A percentile compares a stretch with the other conserved stretches of the same genome.
These are phyloP conservation scores for Trichaptum fuscoviolaceum DNA, from an alignment of 768 basidiomycete genomes.

Conservation along the genomic window DNA sequence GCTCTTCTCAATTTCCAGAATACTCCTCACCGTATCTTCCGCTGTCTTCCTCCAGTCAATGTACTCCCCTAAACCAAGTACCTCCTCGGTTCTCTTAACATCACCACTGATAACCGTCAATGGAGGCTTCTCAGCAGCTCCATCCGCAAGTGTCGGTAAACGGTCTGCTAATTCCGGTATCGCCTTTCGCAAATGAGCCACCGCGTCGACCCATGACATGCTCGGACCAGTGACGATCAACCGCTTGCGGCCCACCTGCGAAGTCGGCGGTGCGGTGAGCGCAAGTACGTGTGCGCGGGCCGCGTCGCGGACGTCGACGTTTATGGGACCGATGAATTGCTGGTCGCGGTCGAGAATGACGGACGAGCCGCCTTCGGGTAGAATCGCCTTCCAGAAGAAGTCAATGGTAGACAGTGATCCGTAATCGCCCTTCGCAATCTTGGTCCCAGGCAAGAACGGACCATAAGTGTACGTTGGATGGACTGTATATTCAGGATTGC, in stretches of 20 bases:
- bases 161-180: constrained; percentile 21
- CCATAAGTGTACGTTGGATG: constrained; percentile 35
- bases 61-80: background rate
- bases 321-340: constrained; percentile 11
- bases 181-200: constrained; percentile 15
- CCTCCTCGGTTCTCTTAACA: background rate
- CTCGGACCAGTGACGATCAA: constrained; percentile 20
- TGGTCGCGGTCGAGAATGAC: constrained; percentile 19
- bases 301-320: constrained; percentile 30
- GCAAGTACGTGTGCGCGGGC: constrained; percentile 30
- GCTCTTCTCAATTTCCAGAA: background rate
- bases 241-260: constrained; percentile 15
- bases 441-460: constrained; percentile 26
- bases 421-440: constrained; percentile 21
- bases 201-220: constrained; percentile 23
- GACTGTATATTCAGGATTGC: constrained; percentile 21
- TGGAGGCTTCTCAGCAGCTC: background rate
- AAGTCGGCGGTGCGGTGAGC: constrained; percentile 14
- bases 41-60: constrained; percentile 2
- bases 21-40: background rate
- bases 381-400: constrained; percentile 26
- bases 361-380: constrained; percentile 11
- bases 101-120: background rate
- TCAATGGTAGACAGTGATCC: constrained; percentile 26
- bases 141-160: constrained; percentile 7